Conservation (phyloP, 257 asterid genomes). For the Solanum dulcamara region DNA sequence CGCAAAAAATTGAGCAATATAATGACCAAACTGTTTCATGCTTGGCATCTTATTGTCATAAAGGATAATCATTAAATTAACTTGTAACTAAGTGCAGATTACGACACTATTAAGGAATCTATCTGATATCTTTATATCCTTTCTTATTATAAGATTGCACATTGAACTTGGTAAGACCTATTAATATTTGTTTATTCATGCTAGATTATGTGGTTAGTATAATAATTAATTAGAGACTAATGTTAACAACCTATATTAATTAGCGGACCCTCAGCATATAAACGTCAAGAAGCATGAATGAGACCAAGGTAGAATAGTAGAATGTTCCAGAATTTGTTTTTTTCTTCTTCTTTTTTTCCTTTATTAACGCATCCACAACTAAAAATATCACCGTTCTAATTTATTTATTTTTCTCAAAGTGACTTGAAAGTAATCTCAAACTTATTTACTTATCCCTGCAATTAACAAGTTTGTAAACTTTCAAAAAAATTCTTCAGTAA, state of each 20-base stretch:
- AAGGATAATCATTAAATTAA: background rate
- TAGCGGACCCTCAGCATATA: background rate
- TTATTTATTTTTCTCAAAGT: background rate
- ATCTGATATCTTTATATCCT: background rate
- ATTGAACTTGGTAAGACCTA: background rate
- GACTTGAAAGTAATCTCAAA: background rate
- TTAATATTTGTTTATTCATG: background rate
- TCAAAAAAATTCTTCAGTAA: no score
- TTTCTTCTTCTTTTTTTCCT: background rate
- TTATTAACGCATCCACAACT: no score
- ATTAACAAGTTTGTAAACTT: no score
- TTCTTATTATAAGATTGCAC: background rate
- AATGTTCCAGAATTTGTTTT: background rate
- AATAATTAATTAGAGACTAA: background rate
- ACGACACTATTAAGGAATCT: background rate
- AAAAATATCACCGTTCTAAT: background rate
- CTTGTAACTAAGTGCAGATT: background rate
- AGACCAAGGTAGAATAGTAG: background rate
- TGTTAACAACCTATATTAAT: background rate
- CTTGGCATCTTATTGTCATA: background rate
- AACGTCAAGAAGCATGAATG: background rate
- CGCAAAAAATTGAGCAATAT: background rate
- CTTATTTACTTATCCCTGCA: no score
- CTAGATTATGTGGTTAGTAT: background rate
- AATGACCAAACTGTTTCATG: background rate